A percentile compares a stretch with the other conserved stretches of the same genome.
These are phyloP conservation scores for Nasturtium officinale DNA, from an alignment of 345 rosid species.

Conservation along the genomic window DNA sequence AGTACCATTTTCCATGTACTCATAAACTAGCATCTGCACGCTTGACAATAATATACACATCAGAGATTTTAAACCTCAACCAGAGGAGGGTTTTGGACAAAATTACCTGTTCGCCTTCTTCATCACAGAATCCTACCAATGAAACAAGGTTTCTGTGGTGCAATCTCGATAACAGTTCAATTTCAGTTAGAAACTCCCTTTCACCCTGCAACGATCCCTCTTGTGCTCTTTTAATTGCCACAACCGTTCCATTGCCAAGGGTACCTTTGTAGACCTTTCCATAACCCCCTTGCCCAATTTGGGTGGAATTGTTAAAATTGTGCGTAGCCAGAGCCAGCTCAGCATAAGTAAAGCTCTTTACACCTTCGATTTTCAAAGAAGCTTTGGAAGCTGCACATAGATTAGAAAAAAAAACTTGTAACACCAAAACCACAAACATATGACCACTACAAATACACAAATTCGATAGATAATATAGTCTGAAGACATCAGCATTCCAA, in stretches of 20 bases:
- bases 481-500: not conserved
- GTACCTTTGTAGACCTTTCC: slow-evolving; percentile 91
- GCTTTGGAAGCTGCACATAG: slow-evolving; percentile 55
- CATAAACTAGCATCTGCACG: slow-evolving; percentile 88
- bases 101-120: slow-evolving; percentile 90
- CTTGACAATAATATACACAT: slow-evolving; percentile 18
- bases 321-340: slow-evolving; percentile 74
- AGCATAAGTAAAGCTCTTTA: slow-evolving; percentile 67
- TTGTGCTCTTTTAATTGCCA: slow-evolving; percentile 90
- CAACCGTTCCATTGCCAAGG: slow-evolving; percentile 66
- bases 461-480: slow-evolving; percentile 1
- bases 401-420: slow-evolving; percentile 26
- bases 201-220: slow-evolving; percentile 93
- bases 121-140: slow-evolving; percentile 86
- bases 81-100: slow-evolving; percentile 12
- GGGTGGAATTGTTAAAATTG: slow-evolving; percentile 60
- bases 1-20: slow-evolving; percentile 89
- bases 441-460: slow-evolving; percentile 13
- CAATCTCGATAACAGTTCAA: slow-evolving; percentile 79
- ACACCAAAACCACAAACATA: slow-evolving; percentile 9
- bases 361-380: slow-evolving; percentile 72
- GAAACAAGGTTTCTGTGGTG: slow-evolving; percentile 96
- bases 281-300: slow-evolving; percentile 97
- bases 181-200: slow-evolving; percentile 89
- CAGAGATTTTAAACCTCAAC: not conserved